Conservation (phyloP, 164 flowering plant species). For the Nelumbo lutea region DNA sequence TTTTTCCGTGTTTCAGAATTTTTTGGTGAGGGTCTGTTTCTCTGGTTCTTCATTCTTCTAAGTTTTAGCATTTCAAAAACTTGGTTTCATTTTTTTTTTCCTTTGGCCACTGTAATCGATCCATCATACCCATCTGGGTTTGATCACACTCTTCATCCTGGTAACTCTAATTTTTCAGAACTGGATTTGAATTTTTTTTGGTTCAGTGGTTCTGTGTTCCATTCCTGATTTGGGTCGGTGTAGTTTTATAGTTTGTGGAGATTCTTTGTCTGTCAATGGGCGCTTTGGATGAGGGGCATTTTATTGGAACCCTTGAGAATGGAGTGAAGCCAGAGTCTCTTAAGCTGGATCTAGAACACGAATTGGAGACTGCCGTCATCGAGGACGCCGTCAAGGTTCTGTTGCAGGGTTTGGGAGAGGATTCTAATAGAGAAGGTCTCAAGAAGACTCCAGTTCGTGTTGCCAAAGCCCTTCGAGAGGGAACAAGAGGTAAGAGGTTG, state of each 20-base stretch:
- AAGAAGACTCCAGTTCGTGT: slow-evolving; percentile 87
- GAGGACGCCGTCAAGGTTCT: slow-evolving; percentile 77
- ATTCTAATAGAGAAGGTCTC: slow-evolving; percentile 79
- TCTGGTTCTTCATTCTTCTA: too few relatives aligned
- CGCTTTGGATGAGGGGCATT: slow-evolving; percentile 67
- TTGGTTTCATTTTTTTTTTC: neutral
- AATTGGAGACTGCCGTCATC: slow-evolving; percentile 31
- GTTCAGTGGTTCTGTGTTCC: neutral
- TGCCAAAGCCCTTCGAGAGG: slow-evolving; percentile 84
- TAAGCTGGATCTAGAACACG: too few relatives aligned
- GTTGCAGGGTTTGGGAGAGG: slow-evolving; percentile 81
- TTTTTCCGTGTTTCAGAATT: too few relatives aligned
- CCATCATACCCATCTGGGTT: neutral
- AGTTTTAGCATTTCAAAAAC: neutral
- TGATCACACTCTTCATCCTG: neutral
- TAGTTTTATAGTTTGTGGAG: slow-evolving; percentile 2
- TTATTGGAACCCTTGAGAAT: slow-evolving; percentile 41
- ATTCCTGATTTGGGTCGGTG: slow-evolving; percentile 11
- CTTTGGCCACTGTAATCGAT: neutral
- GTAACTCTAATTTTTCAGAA: neutral
- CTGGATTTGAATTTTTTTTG: neutral
- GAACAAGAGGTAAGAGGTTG: slow-evolving; percentile 62
- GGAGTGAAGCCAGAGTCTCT: slow-evolving; percentile 6
- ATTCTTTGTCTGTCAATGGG: slow-evolving; percentile 55
- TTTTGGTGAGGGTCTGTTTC: too few relatives aligned